phyloP scores from a whole-genome alignment of 2,329 filamentous ascomycete genomes.

The Epichloe brachyelytri region DNA sequence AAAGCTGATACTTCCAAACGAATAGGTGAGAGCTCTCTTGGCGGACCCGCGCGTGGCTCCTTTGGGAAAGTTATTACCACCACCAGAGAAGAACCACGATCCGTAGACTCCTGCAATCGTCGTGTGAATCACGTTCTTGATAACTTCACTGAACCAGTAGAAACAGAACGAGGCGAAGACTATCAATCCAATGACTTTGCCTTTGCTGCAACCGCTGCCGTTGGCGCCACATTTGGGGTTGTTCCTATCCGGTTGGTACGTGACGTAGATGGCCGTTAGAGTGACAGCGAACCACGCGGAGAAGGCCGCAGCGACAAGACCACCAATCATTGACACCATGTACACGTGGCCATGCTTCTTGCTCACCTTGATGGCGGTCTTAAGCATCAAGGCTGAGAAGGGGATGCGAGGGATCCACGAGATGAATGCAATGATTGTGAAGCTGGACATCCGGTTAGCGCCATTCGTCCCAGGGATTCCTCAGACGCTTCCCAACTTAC shows the following conservation, averaged over 20 bases:
- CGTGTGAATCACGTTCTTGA: conserved; percentile 88
- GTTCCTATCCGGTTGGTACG: conserved; percentile 53
- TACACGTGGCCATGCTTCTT: conserved; percentile 79
- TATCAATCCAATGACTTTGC: conserved; percentile 70
- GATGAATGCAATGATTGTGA: conserved; percentile 42
- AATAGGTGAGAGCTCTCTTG: conserved; percentile 72
- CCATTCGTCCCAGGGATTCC: neutral
- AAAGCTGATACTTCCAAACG: conserved; percentile 80
- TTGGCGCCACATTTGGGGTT: conserved; percentile 37
- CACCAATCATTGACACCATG: conserved; percentile 71
- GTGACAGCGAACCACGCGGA: conserved; percentile 80
- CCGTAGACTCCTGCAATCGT: conserved; percentile 83
- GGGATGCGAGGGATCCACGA: conserved; percentile 85
- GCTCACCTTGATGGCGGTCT: conserved; percentile 73
- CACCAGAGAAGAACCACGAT: conserved; percentile 76
- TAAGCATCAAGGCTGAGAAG: conserved; percentile 81
- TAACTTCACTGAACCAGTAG: conserved; percentile 88
- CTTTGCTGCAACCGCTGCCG: conserved; percentile 54
- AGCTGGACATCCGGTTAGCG: neutral
- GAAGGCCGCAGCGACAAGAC: conserved; percentile 61
- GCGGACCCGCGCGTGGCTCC: conserved; percentile 75
- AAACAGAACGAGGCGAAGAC: conserved; percentile 82
- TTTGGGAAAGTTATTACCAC: conserved; percentile 48
- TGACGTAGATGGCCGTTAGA: conserved; percentile 73
- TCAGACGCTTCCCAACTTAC: neutral